These are phyloP conservation scores for Curvularia sp. DNA, from an alignment of 2,329 filamentous ascomycete genomes.

Conservation along the genomic window DNA sequence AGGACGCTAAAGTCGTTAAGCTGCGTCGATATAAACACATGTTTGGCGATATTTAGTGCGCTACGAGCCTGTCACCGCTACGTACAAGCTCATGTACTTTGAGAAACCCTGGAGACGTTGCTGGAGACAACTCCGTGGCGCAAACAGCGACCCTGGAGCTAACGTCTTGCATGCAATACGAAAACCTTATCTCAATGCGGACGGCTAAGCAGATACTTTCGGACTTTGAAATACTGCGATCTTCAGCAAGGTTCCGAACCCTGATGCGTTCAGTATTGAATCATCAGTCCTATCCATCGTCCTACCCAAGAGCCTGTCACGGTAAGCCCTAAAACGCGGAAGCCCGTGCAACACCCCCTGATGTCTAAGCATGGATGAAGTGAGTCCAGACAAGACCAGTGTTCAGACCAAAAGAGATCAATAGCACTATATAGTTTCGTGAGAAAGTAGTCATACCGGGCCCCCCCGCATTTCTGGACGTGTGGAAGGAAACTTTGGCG, in stretches of 20 bases:
- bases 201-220: neutral
- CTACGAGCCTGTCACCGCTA: neutral
- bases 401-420: neutral
- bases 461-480: neutral
- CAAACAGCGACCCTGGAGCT: neutral
- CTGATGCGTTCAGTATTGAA: neutral
- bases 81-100: neutral
- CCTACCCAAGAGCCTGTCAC: neutral
- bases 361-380: neutral
- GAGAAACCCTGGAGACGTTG: neutral
- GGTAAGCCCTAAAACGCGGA: neutral
- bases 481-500: conserved; percentile 1
- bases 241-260: conserved; percentile 4
- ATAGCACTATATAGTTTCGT: neutral
- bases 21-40: neutral
- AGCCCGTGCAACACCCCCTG: neutral
- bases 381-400: neutral
- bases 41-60: neutral
- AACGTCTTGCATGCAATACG: neutral
- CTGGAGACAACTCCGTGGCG: conserved; percentile 12
- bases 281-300: neutral
- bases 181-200: neutral
- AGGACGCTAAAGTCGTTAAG: neutral
- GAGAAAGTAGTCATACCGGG: neutral
- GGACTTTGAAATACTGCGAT: neutral